Evolutionary conservation across 768 basidiomycete genomes (phyloP).

Genomic region (Austroboletus festivus): DNA sequence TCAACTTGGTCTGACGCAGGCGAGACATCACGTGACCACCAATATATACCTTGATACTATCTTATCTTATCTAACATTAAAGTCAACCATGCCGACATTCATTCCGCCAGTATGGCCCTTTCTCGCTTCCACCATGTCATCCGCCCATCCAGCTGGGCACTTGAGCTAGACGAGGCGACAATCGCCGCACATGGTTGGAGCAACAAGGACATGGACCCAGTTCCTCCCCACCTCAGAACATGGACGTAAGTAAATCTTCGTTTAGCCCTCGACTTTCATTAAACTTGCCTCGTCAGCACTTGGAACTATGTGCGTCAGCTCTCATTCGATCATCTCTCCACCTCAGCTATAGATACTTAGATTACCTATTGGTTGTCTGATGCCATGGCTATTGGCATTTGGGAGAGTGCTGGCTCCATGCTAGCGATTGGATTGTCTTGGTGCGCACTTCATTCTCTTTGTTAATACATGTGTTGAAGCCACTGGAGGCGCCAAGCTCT

Average conservation of each 20-base stretch:
- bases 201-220: slow-evolving; percentile 79
- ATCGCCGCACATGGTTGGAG: slow-evolving; percentile 57
- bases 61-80: slow-evolving; percentile 16
- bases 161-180: slow-evolving; percentile 49
- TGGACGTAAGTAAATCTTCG: slow-evolving; percentile 45
- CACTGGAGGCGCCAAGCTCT: slow-evolving; percentile 62
- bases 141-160: slow-evolving; percentile 39
- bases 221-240: slow-evolving; percentile 56
- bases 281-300: slow-evolving; percentile 30
- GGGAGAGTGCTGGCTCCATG: slow-evolving; percentile 64
- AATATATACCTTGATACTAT: slow-evolving; percentile 7
- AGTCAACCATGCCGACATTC: slow-evolving; percentile 1
- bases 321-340: slow-evolving; percentile 35
- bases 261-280: background rate
- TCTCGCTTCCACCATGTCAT: slow-evolving; percentile 29
- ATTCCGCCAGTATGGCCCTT: background rate
- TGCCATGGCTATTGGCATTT: slow-evolving; percentile 20
- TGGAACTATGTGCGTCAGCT: slow-evolving; percentile 66
- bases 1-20: slow-evolving; percentile 14
- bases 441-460: slow-evolving; percentile 27
- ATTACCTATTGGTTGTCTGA: slow-evolving; percentile 30
- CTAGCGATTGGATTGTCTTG: slow-evolving; percentile 73
- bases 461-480: background rate
- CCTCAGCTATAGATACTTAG: slow-evolving; percentile 1
- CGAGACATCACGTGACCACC: slow-evolving; percentile 24